These are phyloP conservation scores for Spinacia oleracea DNA, from an alignment of 179 eudicot species.

Conservation along the genomic window DNA sequence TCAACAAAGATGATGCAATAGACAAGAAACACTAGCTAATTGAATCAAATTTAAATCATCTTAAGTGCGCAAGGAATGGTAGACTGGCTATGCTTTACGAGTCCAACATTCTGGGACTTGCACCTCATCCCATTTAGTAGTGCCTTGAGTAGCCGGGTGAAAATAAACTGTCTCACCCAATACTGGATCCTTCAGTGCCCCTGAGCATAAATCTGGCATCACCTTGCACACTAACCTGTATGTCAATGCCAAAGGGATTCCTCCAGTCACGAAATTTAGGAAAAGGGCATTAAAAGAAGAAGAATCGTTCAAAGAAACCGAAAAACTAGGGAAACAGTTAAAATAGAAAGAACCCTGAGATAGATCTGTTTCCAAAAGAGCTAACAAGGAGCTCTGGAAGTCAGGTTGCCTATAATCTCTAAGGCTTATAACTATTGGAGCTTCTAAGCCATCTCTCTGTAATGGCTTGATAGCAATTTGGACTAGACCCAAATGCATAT, in stretches of 20 bases:
- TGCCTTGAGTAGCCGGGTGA: not conserved
- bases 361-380: slow-evolving; percentile 20
- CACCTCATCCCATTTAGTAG: too few relatives aligned
- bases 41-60: too few relatives aligned
- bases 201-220: slow-evolving; percentile 20
- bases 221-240: slow-evolving; percentile 31
- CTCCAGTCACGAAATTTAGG: slow-evolving; percentile 11
- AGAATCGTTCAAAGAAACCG: not conserved
- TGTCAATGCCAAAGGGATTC: slow-evolving; percentile 24
- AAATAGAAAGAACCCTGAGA: slow-evolving; percentile 31
- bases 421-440: too few relatives aligned
- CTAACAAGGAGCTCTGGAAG: slow-evolving; percentile 33
- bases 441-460: too few relatives aligned
- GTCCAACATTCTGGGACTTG: too few relatives aligned
- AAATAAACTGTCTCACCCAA: slow-evolving; percentile 21
- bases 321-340: slow-evolving; percentile 27
- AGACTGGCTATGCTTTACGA: too few relatives aligned
- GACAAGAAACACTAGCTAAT: too few relatives aligned
- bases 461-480: too few relatives aligned
- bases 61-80: too few relatives aligned
- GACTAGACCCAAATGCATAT: slow-evolving; percentile 33
- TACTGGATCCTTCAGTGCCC: slow-evolving; percentile 16
- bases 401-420: too few relatives aligned
- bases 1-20: too few relatives aligned
- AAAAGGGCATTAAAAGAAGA: not conserved